Base-by-base conservation (phyloP, 768 basidiomycete species). In the Lactarius psammicola region DNA sequence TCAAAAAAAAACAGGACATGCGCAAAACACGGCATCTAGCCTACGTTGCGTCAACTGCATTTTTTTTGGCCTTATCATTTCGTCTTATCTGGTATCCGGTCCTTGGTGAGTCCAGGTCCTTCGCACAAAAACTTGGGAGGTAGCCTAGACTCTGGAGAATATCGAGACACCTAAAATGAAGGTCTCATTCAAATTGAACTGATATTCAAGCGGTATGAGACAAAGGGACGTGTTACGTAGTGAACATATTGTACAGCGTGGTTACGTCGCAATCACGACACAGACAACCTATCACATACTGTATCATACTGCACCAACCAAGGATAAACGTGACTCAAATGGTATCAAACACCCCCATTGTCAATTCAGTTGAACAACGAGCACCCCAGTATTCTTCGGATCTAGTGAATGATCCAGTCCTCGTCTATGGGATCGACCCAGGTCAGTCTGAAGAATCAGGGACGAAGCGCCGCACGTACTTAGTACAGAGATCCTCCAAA, bases 311-410 rank as follows among this genome's bases (percentile, higher is more conserved):
- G 3, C 17, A 38, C 2, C 54, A 9, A 30, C 11, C 30, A 36
- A 44, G 18, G 42, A 20, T 23, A n/a, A 23, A 34, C 11, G 17
- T n/a, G 30, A 11, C 54, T 2, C 46, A 26, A 34, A 34, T 11
- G 18, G 9, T 18, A 26, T 28, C 54, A n/a, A 55, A 34, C 4
- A 23, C 2, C 13, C 2, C 20, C 11, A 5, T 7, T 17, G 6
- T 56, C 17, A 36, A 11, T 30, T 3, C 31, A 59, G n/a, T 38
- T 17, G 61, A 55, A 66, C 65, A 28, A 66, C 10, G 28, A 66
- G 51, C n/a, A 63, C 57, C 23, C 65, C 65, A 13, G 40, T 10
- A 46, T 66, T 66, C 40, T 13, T 55, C 20, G 57, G 51, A 63
- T 63, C 31, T 33, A 34, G 51, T 11, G 20, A 34, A 46, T 62